These are phyloP conservation scores for Mycena kentingensis DNA, from an alignment of 768 basidiomycete species.

Conservation along the genomic window DNA sequence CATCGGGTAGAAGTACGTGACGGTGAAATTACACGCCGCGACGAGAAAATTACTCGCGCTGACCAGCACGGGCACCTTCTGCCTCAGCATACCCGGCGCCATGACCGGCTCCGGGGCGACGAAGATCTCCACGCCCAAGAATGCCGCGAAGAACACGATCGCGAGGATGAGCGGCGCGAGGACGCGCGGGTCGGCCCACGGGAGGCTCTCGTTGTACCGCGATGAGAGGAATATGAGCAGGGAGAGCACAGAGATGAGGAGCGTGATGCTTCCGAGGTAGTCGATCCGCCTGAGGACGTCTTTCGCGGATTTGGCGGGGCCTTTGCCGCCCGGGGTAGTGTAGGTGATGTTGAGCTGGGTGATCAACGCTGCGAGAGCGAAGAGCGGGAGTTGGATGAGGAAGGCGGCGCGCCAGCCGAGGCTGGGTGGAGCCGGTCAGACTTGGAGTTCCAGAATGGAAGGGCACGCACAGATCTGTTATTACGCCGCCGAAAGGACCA, in stretches of 20 bases:
- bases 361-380: conserved; percentile 57
- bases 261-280: conserved; percentile 67
- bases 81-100: conserved; percentile 62
- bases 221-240: conserved; percentile 12
- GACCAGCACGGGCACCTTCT: conserved; percentile 72
- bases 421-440: conserved; percentile 39
- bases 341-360: conserved; percentile 63
- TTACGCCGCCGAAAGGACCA: conserved; percentile 74
- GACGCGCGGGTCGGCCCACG: conserved; percentile 66
- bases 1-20: conserved; percentile 81
- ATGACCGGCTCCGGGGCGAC: conserved; percentile 73
- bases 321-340: conserved; percentile 70
- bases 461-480: conserved; percentile 62
- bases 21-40: conserved; percentile 69
- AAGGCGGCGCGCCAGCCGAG: conserved; percentile 85
- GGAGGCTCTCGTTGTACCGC: too few species aligned
- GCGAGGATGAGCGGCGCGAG: conserved; percentile 49
- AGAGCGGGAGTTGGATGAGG: conserved; percentile 71
- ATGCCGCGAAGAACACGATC: conserved; percentile 47
- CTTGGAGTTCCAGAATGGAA: neutral
- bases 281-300: conserved; percentile 77
- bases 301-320: conserved; percentile 62
- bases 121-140: conserved; percentile 63
- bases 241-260: conserved; percentile 40
- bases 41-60: conserved; percentile 75